Base-by-base conservation (phyloP, 164 flowering plant species). In the Sedum album region DNA sequence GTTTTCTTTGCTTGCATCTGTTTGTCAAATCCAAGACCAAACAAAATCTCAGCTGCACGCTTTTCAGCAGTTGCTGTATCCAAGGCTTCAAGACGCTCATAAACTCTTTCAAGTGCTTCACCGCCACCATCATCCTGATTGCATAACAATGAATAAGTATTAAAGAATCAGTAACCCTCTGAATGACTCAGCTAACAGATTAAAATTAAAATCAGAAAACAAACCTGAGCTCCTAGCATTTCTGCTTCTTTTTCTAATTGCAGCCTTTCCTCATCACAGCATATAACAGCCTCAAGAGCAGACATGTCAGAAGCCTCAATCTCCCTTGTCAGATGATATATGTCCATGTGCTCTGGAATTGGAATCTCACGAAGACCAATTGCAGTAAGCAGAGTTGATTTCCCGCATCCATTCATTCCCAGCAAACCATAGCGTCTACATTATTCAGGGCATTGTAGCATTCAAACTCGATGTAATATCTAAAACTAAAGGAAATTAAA, bases 261-360 rank as follows among this genome's bases (percentile, higher is more conserved):
- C 72, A 93, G 53, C 78, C 92, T 83, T 76, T 93, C 98, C 77
- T 93, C 98, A 74, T 93, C 96, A 82, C 96, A 90, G 66, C 76
- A 79, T 33, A 92, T 82, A 38, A 92, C 96, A 76, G 93, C 98
- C 79, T 87, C 85, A 49, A 93, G 87, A 20, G 96, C 65, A 76
- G 96, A 76, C 92, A 87, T 84, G 76, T 93, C 98, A 69, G 96
- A 86, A 48, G 96, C 98, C 79, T 90, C 98, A 80, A 93, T 90
- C 77, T 93, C 98, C 72, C 92, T 70, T 1, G 79, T 69, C 1
- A 93, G 85, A 73, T 90, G 98, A 76, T 77, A 87, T 35, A 90
- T 90, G 79, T 93, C 96, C 96, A 93, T 90, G 77, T 93, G 96
- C 0, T 90, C 96, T n/a, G 98, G 98, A 71, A 93, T 87, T 0